Percentiles rank a stretch among this genome's conserved stretches.
Conservation (phyloP, 148 eudicot species). For the Cornus suecica region DNA sequence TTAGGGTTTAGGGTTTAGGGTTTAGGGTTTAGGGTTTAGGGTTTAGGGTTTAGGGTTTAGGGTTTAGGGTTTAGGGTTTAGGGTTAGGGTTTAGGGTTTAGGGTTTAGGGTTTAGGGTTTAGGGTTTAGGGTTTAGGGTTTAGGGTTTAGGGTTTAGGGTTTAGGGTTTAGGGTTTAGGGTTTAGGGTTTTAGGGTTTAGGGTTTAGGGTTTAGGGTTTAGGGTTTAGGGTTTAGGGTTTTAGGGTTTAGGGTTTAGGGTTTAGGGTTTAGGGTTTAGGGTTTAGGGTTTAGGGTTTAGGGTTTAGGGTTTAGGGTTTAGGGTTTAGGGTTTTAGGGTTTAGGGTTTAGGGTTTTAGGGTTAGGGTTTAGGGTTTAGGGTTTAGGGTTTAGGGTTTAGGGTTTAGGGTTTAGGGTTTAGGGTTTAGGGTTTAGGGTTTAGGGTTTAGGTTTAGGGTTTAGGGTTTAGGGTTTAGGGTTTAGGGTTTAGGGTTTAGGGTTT, state of each 20-base stretch:
- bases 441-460: conserved; percentile 6
- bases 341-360: conserved; percentile 6
- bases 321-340: not conserved
- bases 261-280: not conserved
- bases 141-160: not conserved
- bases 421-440: conserved; percentile 6
- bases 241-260: not conserved
- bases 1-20: conserved; percentile 5
- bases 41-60: conserved; percentile 5
- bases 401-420: conserved; percentile 9
- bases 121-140: not conserved
- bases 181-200: not conserved
- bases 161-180: not conserved
- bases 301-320: not conserved
- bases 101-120: conserved; percentile 9
- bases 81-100: conserved; percentile 5
- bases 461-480: not conserved
- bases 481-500: not conserved
- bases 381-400: conserved; percentile 8
- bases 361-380: conserved; percentile 7
- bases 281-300: not conserved
- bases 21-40: conserved; percentile 7
- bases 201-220: conserved; percentile 4
- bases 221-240: not conserved
- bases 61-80: conserved; percentile 5